Evolutionary conservation across 306 rosid genomes (phyloP), one percentile per base, ranked within the genome.

Genomic region (Vigna angularis): DNA sequence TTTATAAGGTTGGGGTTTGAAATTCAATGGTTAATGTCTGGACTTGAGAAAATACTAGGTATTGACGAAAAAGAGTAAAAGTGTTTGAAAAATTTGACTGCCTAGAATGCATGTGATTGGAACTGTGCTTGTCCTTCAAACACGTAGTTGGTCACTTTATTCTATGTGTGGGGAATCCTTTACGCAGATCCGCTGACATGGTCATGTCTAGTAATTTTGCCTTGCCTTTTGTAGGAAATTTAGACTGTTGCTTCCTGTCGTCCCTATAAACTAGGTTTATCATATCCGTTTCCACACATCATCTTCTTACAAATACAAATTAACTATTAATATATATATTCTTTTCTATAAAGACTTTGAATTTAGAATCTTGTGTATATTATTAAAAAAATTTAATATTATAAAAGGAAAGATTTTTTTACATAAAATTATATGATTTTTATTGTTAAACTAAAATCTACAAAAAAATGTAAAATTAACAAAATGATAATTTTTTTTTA

Each of bases 81-180:
- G 62, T 26, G 64, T 75, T 84, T 84, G 84, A 76, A 75, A 15
- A 0, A 17, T 11, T 84, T 70, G 87, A 80, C 84, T 66, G 7
- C 26, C 9, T n/a, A 28, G 24, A 34, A 16, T 12, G 28, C 0
- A 17, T 74, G 14, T 74, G 14, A 56, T 58, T 56, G 78, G 77
- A 81, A 75, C 77, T 7, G 32, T 62, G 5, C 26, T 28, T 80
- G 77, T 81, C 85, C 85, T 75, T 81, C 81, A 75, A 81, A 81
- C 85, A 81, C 85, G 85, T 50, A 66, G 28, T 11, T 51, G 3
- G 1, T 12, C 5, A 6, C 40, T 63, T 48, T 42, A 20, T 40
- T 63, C 13, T 9, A 15, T 61, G 44, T 61, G 30, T 45, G 58
- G 49, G 11, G 42, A 69, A 24, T 53, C 36, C 26, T 4, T 10